Conservation (phyloP, 2,329 filamentous ascomycete species). For the Cladosporium sp. region DNA sequence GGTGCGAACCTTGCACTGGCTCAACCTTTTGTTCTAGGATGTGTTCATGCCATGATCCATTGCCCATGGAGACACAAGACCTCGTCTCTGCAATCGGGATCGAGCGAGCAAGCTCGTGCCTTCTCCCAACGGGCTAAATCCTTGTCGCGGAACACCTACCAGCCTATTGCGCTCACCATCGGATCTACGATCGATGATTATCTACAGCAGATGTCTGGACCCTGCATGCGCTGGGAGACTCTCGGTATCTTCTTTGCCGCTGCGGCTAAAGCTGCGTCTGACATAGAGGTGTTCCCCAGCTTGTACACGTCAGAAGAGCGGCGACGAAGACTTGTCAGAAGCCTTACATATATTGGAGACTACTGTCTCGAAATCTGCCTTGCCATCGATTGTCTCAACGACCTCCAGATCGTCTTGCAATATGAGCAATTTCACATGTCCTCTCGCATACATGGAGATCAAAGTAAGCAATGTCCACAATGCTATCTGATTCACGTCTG, state of each 20-base stretch:
- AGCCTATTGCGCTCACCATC: neutral
- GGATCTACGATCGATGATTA: conserved; percentile 7
- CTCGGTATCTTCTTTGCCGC: conserved; percentile 35
- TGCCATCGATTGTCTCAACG: conserved; percentile 34
- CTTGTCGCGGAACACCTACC: conserved; percentile 2
- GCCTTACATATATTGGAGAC: conserved; percentile 18
- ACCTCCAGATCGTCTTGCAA: conserved; percentile 41
- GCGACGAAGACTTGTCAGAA: conserved; percentile 29
- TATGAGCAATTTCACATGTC: conserved; percentile 45
- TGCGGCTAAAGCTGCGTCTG: conserved; percentile 32
- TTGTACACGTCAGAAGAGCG: conserved; percentile 21
- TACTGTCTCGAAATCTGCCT: conserved; percentile 32
- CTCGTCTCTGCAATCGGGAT: conserved; percentile 11
- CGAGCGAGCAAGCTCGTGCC: neutral
- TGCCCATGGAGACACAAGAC: conserved; percentile 1
- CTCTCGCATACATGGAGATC: conserved; percentile 39
- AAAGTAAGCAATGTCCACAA: conserved; percentile 31
- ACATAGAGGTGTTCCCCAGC: conserved; percentile 29
- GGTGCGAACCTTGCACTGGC: conserved; percentile 26
- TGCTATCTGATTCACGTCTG: neutral
- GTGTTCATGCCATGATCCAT: conserved; percentile 19
- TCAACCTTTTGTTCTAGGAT: conserved; percentile 19
- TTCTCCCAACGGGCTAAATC: neutral
- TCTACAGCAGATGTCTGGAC: conserved; percentile 5
- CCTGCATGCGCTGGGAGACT: conserved; percentile 34